Evolutionary conservation across 2,329 filamentous ascomycete genomes (phyloP), one percentile per base, ranked within the genome.

Genomic region (Trichophyton schoenleinii): DNA sequence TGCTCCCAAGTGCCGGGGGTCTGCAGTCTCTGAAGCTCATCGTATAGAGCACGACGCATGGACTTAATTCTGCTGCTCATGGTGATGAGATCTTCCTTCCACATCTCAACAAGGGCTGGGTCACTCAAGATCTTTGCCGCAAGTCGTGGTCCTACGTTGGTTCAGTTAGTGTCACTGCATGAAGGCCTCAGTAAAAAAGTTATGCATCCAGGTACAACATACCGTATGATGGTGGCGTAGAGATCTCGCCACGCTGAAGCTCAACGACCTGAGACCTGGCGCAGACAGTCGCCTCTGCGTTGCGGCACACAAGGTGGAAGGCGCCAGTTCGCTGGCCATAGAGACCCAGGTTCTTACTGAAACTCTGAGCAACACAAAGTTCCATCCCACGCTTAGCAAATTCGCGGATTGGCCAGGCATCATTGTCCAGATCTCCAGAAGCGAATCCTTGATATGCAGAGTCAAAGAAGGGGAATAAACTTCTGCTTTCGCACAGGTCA

Each of bases 391-490:
- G 84, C 72, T 91, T 87, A 68, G 95, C 82, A 72, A 97, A 96
- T 81, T 96, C 88, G 67, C 89, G 87, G 64, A 97, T 85, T 13
- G 92, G 89, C 80, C 86, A 90, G 64, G 89, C 90, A 72, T 99
- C 94, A 63, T 86, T 84, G 68, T 84, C 83, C 41, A 95, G 82
- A 71, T 94, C 87, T 58, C 94, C 94, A 2, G 92, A 95, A 1
- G 92, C 92, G 71, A 97, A 99, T 53, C 94, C 94, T 77, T 97
- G 94, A 79, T 99, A 99, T 61, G 92, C 92, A 63, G 85, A 90
- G 80, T 99, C 94, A 76, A 99, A 97, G 83, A 97, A 96, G 67
- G 92, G 92, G 78, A 97, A 95, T 74, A 95, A 89, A 66, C 84
- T 85, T 80, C 89, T 94, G 70, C 83, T 76, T 70, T 84, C 83